phyloP scores from a whole-genome alignment of 257 asterid species.

The Jasminum sambac region DNA sequence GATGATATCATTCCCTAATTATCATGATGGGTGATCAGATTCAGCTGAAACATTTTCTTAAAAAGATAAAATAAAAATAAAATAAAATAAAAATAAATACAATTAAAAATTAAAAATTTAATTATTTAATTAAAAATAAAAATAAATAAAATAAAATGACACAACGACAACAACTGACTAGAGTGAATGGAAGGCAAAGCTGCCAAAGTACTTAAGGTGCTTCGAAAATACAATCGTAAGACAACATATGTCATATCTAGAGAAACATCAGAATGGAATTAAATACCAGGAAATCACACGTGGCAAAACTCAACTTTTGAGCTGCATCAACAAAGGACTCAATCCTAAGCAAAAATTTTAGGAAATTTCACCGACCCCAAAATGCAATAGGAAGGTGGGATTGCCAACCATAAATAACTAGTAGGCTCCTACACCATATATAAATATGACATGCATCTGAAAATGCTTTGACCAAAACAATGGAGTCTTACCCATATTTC shows the following conservation, averaged over 20 bases:
- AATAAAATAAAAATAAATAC: too few species aligned
- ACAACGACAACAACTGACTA: too few species aligned
- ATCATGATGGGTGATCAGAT: not conserved
- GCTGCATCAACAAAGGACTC: not conserved
- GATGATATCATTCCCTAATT: not conserved
- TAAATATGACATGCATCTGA: constrained; percentile 11
- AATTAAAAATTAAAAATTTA: too few species aligned
- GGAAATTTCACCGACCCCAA: not conserved
- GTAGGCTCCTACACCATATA: not conserved
- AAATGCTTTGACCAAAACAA: not conserved
- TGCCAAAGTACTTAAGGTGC: not conserved
- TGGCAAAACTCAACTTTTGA: not conserved
- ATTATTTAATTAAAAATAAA: too few species aligned
- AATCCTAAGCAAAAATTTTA: not conserved
- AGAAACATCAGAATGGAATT: not conserved
- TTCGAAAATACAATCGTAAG: not conserved
- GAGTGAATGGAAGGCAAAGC: not conserved
- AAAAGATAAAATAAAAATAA: too few species aligned
- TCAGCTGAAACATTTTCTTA: too few species aligned
- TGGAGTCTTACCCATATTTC: not conserved
- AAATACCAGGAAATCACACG: not conserved
- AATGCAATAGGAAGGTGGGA: not conserved
- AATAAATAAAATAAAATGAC: too few species aligned
- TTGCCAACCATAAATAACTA: not conserved
- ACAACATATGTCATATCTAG: not conserved